Conservation (phyloP, 768 basidiomycete species). For the Cyclocybe aegerita region DNA sequence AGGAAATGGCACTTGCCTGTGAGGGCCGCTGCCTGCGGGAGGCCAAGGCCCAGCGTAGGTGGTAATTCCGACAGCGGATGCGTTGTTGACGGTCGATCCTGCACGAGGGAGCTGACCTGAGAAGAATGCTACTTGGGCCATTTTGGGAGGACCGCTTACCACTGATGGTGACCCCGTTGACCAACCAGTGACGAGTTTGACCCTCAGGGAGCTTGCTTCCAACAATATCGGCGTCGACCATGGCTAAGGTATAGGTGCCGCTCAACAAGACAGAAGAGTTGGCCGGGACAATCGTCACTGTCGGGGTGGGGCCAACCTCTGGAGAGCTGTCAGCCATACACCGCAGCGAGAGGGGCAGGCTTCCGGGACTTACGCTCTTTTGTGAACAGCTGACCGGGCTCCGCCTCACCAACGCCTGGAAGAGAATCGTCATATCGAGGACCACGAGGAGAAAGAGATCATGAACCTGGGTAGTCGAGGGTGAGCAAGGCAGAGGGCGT, state of each 20-base stretch:
- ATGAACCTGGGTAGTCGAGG: constrained; percentile 44
- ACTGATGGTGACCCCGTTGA: constrained; percentile 57
- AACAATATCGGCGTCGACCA: constrained; percentile 74
- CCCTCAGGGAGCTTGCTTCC: constrained; percentile 57
- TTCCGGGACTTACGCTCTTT: constrained; percentile 48
- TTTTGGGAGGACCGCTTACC: constrained; percentile 26
- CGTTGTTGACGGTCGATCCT: constrained; percentile 40
- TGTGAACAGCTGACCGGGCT: constrained; percentile 59
- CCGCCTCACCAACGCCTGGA: constrained; percentile 43
- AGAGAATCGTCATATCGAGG: constrained; percentile 2
- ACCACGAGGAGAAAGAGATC: neutral
- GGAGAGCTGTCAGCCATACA: neutral
- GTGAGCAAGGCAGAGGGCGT: constrained; percentile 56
- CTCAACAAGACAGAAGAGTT: constrained; percentile 45
- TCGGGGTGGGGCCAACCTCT: constrained; percentile 61
- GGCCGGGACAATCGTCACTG: constrained; percentile 48
- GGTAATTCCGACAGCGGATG: constrained; percentile 52
- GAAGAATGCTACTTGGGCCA: neutral
- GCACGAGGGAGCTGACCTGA: neutral
- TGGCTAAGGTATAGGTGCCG: constrained; percentile 63
- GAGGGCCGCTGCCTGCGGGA: constrained; percentile 66
- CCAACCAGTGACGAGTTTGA: constrained; percentile 80
- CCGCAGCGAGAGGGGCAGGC: neutral
- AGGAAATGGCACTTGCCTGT: constrained; percentile 48
- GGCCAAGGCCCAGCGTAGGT: constrained; percentile 74